These are phyloP conservation scores for Boletus patriciae DNA, from an alignment of 768 basidiomycete genomes.

Conservation along the genomic window DNA sequence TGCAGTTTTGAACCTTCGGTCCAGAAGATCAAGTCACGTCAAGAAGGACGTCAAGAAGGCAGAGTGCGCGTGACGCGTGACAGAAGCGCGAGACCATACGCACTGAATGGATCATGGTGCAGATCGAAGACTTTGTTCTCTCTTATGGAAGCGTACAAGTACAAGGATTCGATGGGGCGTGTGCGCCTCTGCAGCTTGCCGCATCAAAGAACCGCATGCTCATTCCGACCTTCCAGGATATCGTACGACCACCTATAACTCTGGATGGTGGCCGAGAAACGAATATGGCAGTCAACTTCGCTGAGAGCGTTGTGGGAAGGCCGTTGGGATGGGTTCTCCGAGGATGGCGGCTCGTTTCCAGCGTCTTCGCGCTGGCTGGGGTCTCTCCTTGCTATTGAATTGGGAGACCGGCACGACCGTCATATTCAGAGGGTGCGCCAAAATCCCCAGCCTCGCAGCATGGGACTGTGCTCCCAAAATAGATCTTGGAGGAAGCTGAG, in stretches of 20 bases:
- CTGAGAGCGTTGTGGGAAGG: slow-evolving; percentile 9
- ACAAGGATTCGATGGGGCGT: neutral
- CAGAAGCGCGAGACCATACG: slow-evolving; percentile 9
- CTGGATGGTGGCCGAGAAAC: neutral
- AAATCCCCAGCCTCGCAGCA: neutral
- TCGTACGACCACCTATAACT: neutral
- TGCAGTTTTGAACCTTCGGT: neutral
- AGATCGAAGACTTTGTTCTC: slow-evolving; percentile 4
- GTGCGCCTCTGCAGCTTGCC: neutral
- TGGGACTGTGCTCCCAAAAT: neutral
- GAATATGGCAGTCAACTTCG: slow-evolving; percentile 4
- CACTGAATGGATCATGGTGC: slow-evolving; percentile 14
- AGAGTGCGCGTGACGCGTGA: neutral
- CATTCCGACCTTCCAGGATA: neutral
- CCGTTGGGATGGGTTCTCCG: slow-evolving; percentile 10
- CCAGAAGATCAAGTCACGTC: slow-evolving; percentile 7
- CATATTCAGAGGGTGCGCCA: neutral
- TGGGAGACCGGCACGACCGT: slow-evolving; percentile 1
- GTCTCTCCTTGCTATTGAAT: slow-evolving; percentile 3
- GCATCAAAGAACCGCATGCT: slow-evolving; percentile 4
- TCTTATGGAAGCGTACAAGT: neutral
- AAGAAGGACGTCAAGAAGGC: too few species aligned
- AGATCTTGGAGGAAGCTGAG: slow-evolving; percentile 7
- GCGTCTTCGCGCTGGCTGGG: neutral
- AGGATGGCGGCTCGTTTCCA: slow-evolving; percentile 9